Base-by-base conservation (phyloP, 768 basidiomycete species). In the Amanita jacksonii region DNA sequence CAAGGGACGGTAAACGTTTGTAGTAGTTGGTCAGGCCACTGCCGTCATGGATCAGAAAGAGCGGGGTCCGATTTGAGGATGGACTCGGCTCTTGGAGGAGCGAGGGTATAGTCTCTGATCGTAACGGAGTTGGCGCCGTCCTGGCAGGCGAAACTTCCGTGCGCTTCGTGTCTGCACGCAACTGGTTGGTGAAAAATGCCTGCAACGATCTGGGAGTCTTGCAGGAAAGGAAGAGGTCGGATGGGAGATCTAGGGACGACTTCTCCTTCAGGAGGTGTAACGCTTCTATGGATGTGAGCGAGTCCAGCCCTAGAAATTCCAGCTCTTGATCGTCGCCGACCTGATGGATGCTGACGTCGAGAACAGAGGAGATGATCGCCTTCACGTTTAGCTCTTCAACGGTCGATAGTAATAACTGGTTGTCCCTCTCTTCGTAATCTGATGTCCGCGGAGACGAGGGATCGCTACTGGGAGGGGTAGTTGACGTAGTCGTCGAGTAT, bases 41-140 rank as follows among this genome's bases (percentile, higher is more conserved):
- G 4, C 85, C 85, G 49, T 86, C 85, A 51, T 87, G 83, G 8
- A 87, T 65, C 18, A 87, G 68, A 45, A 83, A 71, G 3, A 87
- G 64, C 1, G 76, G 81, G 0, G 57, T 42, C 3, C 38, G 47
- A 9, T 41, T 20, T 7, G 56, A 47, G 2, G 45, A 32, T 1
- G 62, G 51, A 23, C 50, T 41, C 7, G 45, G 22, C 5, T n/a
- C 53, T 45, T 75, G 79, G 31, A 78, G 52, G 16, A 55, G 51
- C 12, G 65, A 48, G 0, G 67, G 62, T 5, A 54, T 49, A 3
- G 47, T 51, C n/a, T 64, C 59, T 3, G 62, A 55, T 15, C 45
- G 49, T 12, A 60, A 51, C 34, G 9, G 36, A 12, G 15, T 20
- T 18, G 8, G 24, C 43, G 9, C 9, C n/a, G 13, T 28, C 24